phyloP scores from a whole-genome alignment of 2,329 filamentous ascomycete species.

The Nigrospora osmanthi region DNA sequence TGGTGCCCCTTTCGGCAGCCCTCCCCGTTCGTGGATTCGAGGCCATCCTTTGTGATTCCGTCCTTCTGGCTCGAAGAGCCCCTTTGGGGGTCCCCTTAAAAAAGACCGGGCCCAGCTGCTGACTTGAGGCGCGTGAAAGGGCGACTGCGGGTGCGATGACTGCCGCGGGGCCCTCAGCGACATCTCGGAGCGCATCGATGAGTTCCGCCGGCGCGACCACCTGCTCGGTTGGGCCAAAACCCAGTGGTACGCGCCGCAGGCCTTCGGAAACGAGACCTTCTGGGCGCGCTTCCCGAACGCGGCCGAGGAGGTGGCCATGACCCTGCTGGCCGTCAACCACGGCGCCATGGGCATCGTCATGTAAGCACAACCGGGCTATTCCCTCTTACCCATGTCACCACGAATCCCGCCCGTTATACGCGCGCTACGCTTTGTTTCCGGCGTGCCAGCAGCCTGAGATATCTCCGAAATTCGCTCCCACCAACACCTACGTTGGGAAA shows the following conservation, averaged over 20 bases:
- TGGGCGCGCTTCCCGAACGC: constrained; percentile 37
- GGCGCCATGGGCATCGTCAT: constrained; percentile 37
- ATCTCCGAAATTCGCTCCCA: too few relatives aligned
- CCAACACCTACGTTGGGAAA: too few relatives aligned
- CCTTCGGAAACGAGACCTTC: constrained; percentile 36
- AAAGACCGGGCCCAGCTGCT: too few relatives aligned
- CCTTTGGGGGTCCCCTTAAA: too few relatives aligned
- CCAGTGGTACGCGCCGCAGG: constrained; percentile 41
- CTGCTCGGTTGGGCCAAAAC: constrained; percentile 32
- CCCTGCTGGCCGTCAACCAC: constrained; percentile 37
- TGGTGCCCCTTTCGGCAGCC: too few relatives aligned
- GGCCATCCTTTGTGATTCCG: too few relatives aligned
- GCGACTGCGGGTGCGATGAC: constrained; percentile 44
- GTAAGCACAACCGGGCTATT: not conserved
- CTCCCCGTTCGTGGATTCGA: too few relatives aligned
- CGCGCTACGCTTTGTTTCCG: too few relatives aligned
- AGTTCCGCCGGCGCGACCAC: constrained; percentile 28
- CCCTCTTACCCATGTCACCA: too few relatives aligned
- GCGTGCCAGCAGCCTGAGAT: too few relatives aligned
- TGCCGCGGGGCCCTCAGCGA: constrained; percentile 35
- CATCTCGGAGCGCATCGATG: constrained; percentile 32
- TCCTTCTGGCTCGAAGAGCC: too few relatives aligned
- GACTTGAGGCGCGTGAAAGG: constrained; percentile 8
- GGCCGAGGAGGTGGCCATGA: constrained; percentile 37
- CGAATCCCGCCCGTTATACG: too few relatives aligned